Evolutionary conservation across 2,329 filamentous ascomycete genomes (phyloP).

Genomic region (Pochonia chlamydosporia): DNA sequence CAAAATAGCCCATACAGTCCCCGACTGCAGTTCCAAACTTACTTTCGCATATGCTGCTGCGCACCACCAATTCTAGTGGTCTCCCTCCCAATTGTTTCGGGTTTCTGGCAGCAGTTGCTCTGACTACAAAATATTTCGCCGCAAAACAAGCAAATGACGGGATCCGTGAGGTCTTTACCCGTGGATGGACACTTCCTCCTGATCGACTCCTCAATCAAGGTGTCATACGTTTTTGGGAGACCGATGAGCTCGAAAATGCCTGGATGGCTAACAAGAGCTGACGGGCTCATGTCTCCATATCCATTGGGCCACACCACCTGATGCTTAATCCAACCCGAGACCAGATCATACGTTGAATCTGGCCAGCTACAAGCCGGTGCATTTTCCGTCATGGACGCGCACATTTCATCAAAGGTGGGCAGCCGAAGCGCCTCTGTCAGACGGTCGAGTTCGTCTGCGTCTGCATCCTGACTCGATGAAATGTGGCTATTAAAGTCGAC

Average conservation of each 20-base stretch:
- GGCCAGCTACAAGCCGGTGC: slow-evolving; percentile 44
- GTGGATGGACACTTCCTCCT: slow-evolving; percentile 79
- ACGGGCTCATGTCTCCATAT: slow-evolving; percentile 25
- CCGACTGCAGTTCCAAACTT: slow-evolving; percentile 31
- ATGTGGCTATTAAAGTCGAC: slow-evolving; percentile 76
- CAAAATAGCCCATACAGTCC: not conserved
- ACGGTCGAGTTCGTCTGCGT: slow-evolving; percentile 74
- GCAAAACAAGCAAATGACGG: slow-evolving; percentile 88
- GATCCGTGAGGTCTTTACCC: slow-evolving; percentile 85
- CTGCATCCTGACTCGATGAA: slow-evolving; percentile 55
- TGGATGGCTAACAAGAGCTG: slow-evolving; percentile 65
- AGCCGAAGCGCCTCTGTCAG: slow-evolving; percentile 71
- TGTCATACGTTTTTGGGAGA: slow-evolving; percentile 85
- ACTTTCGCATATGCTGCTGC: slow-evolving; percentile 85
- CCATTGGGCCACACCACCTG: slow-evolving; percentile 38
- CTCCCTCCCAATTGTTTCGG: slow-evolving; percentile 40
- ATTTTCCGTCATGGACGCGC: slow-evolving; percentile 49
- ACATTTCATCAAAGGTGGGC: slow-evolving; percentile 74
- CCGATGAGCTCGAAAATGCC: slow-evolving; percentile 92
- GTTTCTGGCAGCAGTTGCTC: slow-evolving; percentile 79
- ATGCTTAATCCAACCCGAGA: slow-evolving; percentile 70
- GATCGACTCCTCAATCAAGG: slow-evolving; percentile 86
- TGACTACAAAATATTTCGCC: slow-evolving; percentile 97
- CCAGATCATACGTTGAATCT: slow-evolving; percentile 36
- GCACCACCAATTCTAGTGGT: slow-evolving; percentile 66